Base-by-base conservation (phyloP, 2,329 filamentous ascomycete species). In the Drechslerella coelobrocha region DNA sequence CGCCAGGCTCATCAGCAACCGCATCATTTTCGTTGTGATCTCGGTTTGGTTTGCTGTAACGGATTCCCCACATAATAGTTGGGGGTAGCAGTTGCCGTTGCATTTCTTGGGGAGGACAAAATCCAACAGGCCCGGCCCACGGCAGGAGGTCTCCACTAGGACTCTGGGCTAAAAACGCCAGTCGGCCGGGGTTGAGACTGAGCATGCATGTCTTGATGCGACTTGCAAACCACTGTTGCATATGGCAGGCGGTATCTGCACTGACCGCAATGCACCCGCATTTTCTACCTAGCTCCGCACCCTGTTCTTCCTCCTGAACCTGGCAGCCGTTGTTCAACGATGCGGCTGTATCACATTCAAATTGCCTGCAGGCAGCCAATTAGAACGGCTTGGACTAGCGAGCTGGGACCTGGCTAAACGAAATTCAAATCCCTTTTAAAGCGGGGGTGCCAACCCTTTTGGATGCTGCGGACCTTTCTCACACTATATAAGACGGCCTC, bases 281-380 rank as follows among this genome's bases (percentile, higher is more conserved):
- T 55, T 61, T 68, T 69, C 55, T 56, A 56, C 50, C 62, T 68
- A 61, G 55, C 48, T 43, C 31, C 41, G 34, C 23, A 61, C 57
- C 62, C 65, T 69, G 57, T 23, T 34, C 34, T 43, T 21, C 26
- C 39, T 54, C 53, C 47, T 27, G 51, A 71, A 55, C 47, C 50
- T 48, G 66, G 59, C 47, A 55, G 66, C 60, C 53, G 51, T 71
- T 53, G 59, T 62, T 71, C 59, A 29, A 63, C 59, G 55, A 63
- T 59, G 50, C 51, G 29, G 29, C 21, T 50, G 66, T 59, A 71
- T 71, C 66, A 71, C 66, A 62, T 71, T 71, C 59, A 63, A 54
- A 71, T 55, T 59, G 59, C 59, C 62, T 61, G 60, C 59, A 57
- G 66, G 52, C 63, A 41, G 66, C 66, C 66, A 71, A 71, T 71